phyloP scores from a whole-genome alignment of 164 flowering plant genomes.

The Piper longum region DNA sequence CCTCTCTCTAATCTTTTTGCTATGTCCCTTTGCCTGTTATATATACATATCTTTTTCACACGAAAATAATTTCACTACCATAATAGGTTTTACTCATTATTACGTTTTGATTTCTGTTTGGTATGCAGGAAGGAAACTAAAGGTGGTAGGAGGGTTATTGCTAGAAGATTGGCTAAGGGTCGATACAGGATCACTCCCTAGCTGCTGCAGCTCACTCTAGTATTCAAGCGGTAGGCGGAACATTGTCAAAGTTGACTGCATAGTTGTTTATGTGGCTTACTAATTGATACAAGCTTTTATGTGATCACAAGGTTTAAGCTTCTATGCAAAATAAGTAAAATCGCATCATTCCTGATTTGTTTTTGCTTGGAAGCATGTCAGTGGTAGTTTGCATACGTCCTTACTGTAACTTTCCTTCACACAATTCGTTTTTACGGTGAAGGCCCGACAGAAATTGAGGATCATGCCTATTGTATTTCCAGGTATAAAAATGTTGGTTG shows the following conservation, averaged over 20 bases:
- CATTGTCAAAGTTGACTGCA: neutral
- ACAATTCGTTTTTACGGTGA: no score
- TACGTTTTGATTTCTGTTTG: neutral
- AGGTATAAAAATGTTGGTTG: no score
- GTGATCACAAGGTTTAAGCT: no score
- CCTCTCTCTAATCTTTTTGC: neutral
- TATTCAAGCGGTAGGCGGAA: neutral
- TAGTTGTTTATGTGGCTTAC: neutral
- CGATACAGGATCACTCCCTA: slow-evolving; percentile 8
- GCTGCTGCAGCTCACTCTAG: neutral
- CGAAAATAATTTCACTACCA: neutral
- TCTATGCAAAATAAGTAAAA: no score
- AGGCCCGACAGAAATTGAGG: no score
- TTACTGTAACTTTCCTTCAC: no score
- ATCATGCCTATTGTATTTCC: no score
- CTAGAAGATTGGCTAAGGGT: slow-evolving; percentile 13
- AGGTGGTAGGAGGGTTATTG: slow-evolving; percentile 13
- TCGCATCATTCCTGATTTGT: no score
- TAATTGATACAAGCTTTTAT: neutral
- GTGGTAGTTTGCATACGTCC: no score
- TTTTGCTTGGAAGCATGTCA: no score
- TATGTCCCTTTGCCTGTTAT: neutral
- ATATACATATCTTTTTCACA: neutral
- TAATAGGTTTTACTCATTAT: neutral
- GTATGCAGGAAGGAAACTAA: slow-evolving; percentile 13